These are phyloP conservation scores for Melianthus villosus DNA, from an alignment of 441 rosid species.

Conservation along the genomic window DNA sequence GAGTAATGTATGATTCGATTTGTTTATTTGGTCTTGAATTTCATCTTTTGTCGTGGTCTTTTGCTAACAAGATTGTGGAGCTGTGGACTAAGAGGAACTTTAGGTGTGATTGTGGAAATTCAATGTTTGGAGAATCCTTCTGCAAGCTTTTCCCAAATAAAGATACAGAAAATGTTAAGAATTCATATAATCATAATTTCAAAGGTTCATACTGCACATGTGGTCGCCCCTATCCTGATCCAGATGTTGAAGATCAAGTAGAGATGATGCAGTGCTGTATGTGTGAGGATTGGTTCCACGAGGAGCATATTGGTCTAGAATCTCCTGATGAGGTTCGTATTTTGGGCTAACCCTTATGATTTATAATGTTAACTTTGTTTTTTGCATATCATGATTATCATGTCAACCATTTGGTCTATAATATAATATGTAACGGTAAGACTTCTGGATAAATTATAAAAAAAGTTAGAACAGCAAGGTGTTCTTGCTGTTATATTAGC, in stretches of 20 bases:
- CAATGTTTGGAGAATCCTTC: constrained; percentile 52
- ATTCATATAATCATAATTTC: constrained; percentile 78
- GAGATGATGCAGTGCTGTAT: constrained; percentile 93
- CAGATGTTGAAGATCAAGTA: constrained; percentile 66
- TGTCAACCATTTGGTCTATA: no score
- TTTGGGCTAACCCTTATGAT: no score
- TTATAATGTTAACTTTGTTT: no score
- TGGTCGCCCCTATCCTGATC: constrained; percentile 69
- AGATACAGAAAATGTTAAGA: constrained; percentile 57
- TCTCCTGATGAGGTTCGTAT: constrained; percentile 39
- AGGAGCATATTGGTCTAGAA: constrained; percentile 58
- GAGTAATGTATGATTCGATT: no score
- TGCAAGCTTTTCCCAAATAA: constrained; percentile 72
- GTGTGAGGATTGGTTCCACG: constrained; percentile 97
- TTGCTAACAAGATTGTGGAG: constrained; percentile 78
- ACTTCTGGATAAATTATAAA: no score
- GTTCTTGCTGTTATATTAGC: no score
- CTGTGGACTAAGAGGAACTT: constrained; percentile 92
- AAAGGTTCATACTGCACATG: constrained; percentile 83
- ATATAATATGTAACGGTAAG: no score
- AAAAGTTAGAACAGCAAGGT: no score
- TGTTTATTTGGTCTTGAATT: no score
- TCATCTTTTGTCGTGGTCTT: no score
- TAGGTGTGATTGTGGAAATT: constrained; percentile 83
- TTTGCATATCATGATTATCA: no score